A percentile compares a stretch with the other conserved stretches of the same genome.
Conservation (phyloP, 768 basidiomycete species). For the Crucibulum laeve region DNA sequence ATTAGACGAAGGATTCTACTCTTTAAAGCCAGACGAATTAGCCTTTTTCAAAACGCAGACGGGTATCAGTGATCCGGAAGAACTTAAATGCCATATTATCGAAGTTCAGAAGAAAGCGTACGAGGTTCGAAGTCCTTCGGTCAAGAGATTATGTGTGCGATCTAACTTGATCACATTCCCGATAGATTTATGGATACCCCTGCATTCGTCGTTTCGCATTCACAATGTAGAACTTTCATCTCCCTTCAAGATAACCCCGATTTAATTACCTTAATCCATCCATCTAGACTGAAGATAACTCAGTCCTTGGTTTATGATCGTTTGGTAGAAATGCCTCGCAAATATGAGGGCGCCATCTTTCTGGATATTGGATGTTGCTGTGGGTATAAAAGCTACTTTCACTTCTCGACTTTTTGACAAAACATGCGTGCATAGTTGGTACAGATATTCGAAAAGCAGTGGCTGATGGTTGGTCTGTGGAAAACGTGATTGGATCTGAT, state of each 20-base stretch:
- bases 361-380: constrained; percentile 44
- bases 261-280: neutral
- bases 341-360: constrained; percentile 25
- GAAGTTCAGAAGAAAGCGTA: constrained; percentile 31
- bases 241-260: neutral
- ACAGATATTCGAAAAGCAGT: constrained; percentile 34
- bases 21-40: constrained; percentile 19
- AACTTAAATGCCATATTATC: constrained; percentile 35
- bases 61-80: constrained; percentile 28
- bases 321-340: constrained; percentile 20
- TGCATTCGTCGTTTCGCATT: constrained; percentile 34
- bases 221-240: constrained; percentile 17
- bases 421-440: constrained; percentile 25
- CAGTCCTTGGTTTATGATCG: constrained; percentile 26
- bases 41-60: constrained; percentile 31
- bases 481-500: constrained; percentile 32
- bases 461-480: constrained; percentile 32
- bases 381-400: constrained; percentile 11
- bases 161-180: neutral
- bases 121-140: constrained; percentile 7
- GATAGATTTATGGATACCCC: constrained; percentile 29
- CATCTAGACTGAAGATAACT: constrained; percentile 27
- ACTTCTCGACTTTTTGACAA: neutral
- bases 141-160: neutral
- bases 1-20: constrained; percentile 20